Base-by-base conservation (phyloP, 805 yeast genomes). In the Cyberlindnera lachancei region DNA sequence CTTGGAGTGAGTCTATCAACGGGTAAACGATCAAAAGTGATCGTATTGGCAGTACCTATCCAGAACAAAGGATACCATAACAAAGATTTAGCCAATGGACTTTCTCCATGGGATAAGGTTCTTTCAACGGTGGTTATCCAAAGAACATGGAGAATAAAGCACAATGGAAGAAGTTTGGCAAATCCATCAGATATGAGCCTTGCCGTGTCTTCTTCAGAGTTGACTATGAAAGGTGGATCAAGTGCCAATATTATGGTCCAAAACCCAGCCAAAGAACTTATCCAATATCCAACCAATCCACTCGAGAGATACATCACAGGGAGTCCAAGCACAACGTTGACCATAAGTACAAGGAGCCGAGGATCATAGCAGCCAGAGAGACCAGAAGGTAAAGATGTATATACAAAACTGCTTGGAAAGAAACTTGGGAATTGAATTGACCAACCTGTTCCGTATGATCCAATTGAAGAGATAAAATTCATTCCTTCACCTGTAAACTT, bases 1-100 rank as follows among this genome's bases (percentile, higher is more conserved):
- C 63, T 58, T 3, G 74, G 46, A 1, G 90, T 83, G 26, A 90
- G 62, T 34, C 98, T 64, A 52, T 90, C 97, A 9, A 88, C 78
- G 0, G 96, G 95, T 9, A 90, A 58, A 38, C 88, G 62, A 50
- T 87, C 97, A 58, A 90, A 86, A 0, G 95, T 85, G 46, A 84
- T 68, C 56, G 86, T 88, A 54, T 88, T 87, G 47, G 87, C 65
- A 21, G 83, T 66, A 2, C 96, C 95, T 3, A 83, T 46, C 94
- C 94, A 85, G 50, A 81, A 81, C 3, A 79, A 63, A 0, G 88
- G 81, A 41, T 81, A 82, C 92, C 95, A 88, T 16, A 60, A 18
- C 0, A 53, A 14, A 1, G 53, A 26, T 33, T 61, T 66, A 5
- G 56, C 48, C n/a, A 63, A n/a, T 0, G 70, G 63, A 0, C 65